Base-by-base conservation (phyloP, 1,284 basidiomycete species). In the Tilletiaria anomala region DNA sequence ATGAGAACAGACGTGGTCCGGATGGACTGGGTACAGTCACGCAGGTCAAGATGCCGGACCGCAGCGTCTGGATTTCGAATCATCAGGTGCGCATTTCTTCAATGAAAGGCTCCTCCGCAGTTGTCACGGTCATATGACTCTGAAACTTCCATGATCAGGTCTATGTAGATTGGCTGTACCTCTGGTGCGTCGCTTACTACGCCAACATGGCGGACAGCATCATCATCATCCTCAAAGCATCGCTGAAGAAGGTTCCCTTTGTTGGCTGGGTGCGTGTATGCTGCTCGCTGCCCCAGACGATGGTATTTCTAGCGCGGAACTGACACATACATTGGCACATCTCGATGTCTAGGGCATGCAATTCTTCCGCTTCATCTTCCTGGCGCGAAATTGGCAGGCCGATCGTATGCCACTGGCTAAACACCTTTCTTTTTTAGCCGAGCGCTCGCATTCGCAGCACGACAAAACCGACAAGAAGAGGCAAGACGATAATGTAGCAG, bases 131-230 rank as follows among this genome's bases (percentile, higher is more conserved):
- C n/a, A n/a, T n/a, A n/a, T n/a, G n/a, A n/a, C n/a, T n/a, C 5
- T n/a, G 29, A 32, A 17, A 40, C 31, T 16, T 21, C 10, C 17
- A 15, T 5, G 53, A 52, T 22, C 58, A 61, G 24, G 51, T 62
- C 19, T 62, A 62, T 37, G 53, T 55, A 10, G 59, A 62, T 31
- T 62, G 59, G 59, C 44, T 62, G 19, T 62, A 62, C 37, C 50
- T 62, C 12, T 62, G 59, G 59, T 48, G 40, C 40, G 39, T 62
- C 0, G 55, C 58, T 2, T 60, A 60, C 44, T 60, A 54, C 35
- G 47, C 49, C 3, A 48, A 53, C 44, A n/a, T 54, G 16, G 53
- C 47, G 2, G 53, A 54, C 20, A 40, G 38, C 24, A 53, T 62
- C 23, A 33, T 50, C 19, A 62, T 62, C 43, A 54, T 62, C 33